Percentiles rank a stretch among this genome's conserved stretches.
Evolutionary conservation across 176 grass and related monocot species (phyloP).

Genomic region (Eremochloa ophiuroides): DNA sequence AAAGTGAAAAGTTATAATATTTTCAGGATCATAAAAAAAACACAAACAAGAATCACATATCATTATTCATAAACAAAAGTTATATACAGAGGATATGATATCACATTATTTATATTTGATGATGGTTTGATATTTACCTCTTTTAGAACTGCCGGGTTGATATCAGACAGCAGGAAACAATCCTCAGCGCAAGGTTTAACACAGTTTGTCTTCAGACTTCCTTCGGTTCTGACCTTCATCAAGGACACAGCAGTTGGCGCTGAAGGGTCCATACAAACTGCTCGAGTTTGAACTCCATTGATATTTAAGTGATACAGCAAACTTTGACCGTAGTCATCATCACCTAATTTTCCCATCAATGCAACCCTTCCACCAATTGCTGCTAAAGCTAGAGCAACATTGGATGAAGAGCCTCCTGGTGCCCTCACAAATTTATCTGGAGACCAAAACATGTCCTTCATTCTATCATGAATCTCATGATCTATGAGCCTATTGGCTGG

Average conservation of each 20-base stretch:
- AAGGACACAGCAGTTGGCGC: constrained; percentile 53
- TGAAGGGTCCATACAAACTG: constrained; percentile 46
- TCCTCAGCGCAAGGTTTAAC: constrained; percentile 64
- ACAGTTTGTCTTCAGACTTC: constrained; percentile 48
- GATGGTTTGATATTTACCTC: constrained; percentile 41
- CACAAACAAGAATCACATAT: background rate
- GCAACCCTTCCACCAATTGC: constrained; percentile 54
- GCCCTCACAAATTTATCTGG: constrained; percentile 70
- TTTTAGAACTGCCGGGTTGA: constrained; percentile 68
- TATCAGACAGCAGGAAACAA: constrained; percentile 62
- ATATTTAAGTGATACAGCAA: constrained; percentile 58
- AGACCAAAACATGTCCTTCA: constrained; percentile 75
- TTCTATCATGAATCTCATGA: constrained; percentile 64
- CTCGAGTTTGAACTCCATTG: constrained; percentile 64
- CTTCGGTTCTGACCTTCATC: constrained; percentile 59
- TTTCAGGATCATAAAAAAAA: background rate
- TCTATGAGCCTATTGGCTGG: constrained; percentile 68
- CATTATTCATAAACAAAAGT: background rate
- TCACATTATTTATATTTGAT: background rate
- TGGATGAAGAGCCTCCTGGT: constrained; percentile 69
- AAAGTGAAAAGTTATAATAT: background rate
- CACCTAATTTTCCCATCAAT: constrained; percentile 92
- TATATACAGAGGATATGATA: background rate
- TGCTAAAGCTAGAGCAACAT: constrained; percentile 73
- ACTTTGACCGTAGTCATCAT: constrained; percentile 66